Percentiles rank a stretch among this genome's conserved stretches.
phyloP scores from a whole-genome alignment of 306 rosid genomes.

The Medicago truncatula region MtrunA17r5.0-ANR NC_053045.1:64606501-64607000 shows the following conservation, averaged over 20 bases:
- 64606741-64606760: conserved; percentile 78
- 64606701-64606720: conserved; percentile 73
- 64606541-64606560: no score
- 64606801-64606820: conserved; percentile 68
- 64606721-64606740: conserved; percentile 79
- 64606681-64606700: conserved; percentile 78
- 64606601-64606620: no score
- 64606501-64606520: no score
- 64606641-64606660: conserved; percentile 30
- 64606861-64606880: conserved; percentile 57
- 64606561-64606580: no score
- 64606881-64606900: conserved; percentile 80
- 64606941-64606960: conserved; percentile 87
- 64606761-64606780: conserved; percentile 60
- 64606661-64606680: conserved; percentile 82
- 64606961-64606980: conserved; percentile 77
- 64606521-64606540: no score
- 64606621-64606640: not conserved
- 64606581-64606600: no score
- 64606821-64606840: conserved; percentile 65
- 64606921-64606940: conserved; percentile 76
- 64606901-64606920: conserved; percentile 91
- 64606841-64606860: conserved; percentile 68
- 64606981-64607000: conserved; percentile 78
- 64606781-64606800: conserved; percentile 33